Conservation (phyloP, 2,329 filamentous ascomycete species). For the Calonectria henricotiae region DNA sequence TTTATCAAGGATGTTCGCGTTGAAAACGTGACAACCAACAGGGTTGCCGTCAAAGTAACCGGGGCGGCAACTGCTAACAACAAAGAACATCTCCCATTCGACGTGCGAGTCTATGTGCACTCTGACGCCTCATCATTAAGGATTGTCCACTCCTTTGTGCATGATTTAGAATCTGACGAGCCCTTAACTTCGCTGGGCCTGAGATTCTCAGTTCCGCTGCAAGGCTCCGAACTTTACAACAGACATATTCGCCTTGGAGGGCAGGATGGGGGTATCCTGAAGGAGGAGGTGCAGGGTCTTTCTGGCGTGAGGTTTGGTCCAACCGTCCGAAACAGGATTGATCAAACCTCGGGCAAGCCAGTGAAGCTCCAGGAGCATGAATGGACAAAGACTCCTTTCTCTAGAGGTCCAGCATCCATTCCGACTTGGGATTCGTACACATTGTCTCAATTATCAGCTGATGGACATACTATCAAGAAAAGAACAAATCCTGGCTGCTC, state of each 20-base stretch:
- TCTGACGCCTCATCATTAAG: slow-evolving; percentile 69
- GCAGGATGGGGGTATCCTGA: slow-evolving; percentile 68
- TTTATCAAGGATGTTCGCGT: slow-evolving; percentile 10
- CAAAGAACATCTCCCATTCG: slow-evolving; percentile 41
- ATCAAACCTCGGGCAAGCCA: slow-evolving; percentile 66
- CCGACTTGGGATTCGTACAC: slow-evolving; percentile 73
- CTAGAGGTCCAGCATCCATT: slow-evolving; percentile 65
- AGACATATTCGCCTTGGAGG: slow-evolving; percentile 73
- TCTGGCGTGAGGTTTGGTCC: slow-evolving; percentile 73
- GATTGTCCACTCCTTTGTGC: slow-evolving; percentile 70
- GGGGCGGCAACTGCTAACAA: slow-evolving; percentile 18
- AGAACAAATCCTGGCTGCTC: slow-evolving; percentile 70
- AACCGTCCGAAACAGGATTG: slow-evolving; percentile 64
- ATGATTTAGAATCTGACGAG: slow-evolving; percentile 65
- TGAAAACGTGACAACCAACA: slow-evolving; percentile 37
- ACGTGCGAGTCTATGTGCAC: slow-evolving; percentile 68
- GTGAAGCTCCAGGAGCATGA: slow-evolving; percentile 43
- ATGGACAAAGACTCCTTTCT: slow-evolving; percentile 53
- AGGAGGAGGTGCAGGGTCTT: slow-evolving; percentile 73
- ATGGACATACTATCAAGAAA: slow-evolving; percentile 75
- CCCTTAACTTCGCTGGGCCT: slow-evolving; percentile 71
- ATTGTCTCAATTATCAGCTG: slow-evolving; percentile 71
- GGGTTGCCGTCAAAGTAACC: slow-evolving; percentile 41
- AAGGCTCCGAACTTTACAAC: slow-evolving; percentile 69
- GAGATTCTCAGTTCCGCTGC: slow-evolving; percentile 70